phyloP scores from a whole-genome alignment of 495 filamentous ascomycete species.

The Penicillium arizonense region DNA sequence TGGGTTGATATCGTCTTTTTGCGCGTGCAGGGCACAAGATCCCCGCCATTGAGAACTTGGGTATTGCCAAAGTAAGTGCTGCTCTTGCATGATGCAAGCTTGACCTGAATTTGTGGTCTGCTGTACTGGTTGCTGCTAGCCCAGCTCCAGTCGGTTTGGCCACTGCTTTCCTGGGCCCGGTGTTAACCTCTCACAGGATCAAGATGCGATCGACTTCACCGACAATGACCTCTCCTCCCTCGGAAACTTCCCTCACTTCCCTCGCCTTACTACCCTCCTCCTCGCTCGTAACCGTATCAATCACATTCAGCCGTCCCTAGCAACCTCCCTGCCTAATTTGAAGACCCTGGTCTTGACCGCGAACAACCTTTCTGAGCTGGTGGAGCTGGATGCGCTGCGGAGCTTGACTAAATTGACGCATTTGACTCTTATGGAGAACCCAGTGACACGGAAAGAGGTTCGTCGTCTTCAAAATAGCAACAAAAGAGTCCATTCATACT shows the following conservation, averaged over 20 bases:
- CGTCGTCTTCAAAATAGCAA: conserved; percentile 18
- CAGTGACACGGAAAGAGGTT: conserved; percentile 90
- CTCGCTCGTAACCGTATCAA: conserved; percentile 86
- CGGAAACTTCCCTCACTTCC: conserved; percentile 91
- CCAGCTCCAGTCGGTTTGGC: background rate
- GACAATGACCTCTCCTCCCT: conserved; percentile 93
- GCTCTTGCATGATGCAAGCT: background rate
- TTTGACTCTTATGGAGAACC: conserved; percentile 80
- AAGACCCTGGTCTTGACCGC: conserved; percentile 72
- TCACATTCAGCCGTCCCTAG: conserved; percentile 71
- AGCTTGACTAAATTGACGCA: conserved; percentile 70
- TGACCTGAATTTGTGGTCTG: background rate
- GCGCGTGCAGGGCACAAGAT: conserved; percentile 89
- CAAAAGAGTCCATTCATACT: background rate
- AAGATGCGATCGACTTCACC: conserved; percentile 96
- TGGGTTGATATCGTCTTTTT: conserved; percentile 76
- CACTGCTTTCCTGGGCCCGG: background rate
- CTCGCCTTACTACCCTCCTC: conserved; percentile 80
- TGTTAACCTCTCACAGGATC: conserved; percentile 49
- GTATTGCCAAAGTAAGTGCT: conserved; percentile 76
- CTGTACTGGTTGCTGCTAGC: background rate
- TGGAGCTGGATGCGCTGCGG: conserved; percentile 84
- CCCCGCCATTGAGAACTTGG: conserved; percentile 95
- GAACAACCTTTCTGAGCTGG: conserved; percentile 74
- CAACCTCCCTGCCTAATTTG: conserved; percentile 73